These are phyloP conservation scores for Didymella segeticola DNA, from an alignment of 2,329 filamentous ascomycete species.

Conservation along the genomic window DNA sequence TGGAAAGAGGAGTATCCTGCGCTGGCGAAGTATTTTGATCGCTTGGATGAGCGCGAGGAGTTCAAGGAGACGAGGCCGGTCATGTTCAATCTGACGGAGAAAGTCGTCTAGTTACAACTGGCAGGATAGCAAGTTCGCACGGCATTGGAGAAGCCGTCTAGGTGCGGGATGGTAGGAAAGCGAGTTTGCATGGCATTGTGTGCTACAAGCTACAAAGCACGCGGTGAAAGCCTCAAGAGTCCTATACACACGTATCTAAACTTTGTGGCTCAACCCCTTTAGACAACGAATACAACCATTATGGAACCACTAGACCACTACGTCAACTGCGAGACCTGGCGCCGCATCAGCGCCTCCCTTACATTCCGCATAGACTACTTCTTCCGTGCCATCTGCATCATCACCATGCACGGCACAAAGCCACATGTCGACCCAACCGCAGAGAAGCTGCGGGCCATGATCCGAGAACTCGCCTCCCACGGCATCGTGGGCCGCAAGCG, in stretches of 20 bases:
- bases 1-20: slow-evolving; percentile 18
- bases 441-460: not conserved
- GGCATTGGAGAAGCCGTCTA: not conserved
- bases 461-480: not conserved
- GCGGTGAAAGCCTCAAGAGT: not conserved
- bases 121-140: not conserved
- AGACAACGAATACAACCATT: not conserved
- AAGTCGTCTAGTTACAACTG: slow-evolving; percentile 15
- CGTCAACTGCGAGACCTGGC: not conserved
- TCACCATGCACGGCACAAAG: not conserved
- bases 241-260: too few relatives aligned
- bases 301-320: not conserved
- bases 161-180: too few relatives aligned
- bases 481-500: not conserved
- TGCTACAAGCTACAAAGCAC: too few relatives aligned
- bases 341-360: not conserved
- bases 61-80: slow-evolving; percentile 27
- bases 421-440: not conserved
- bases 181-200: too few relatives aligned
- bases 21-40: slow-evolving; percentile 21
- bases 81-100: slow-evolving; percentile 25
- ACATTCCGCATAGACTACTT: not conserved
- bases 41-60: slow-evolving; percentile 19
- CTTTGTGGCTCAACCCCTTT: too few relatives aligned
- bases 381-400: not conserved